These are phyloP conservation scores for Leucogyrophana mollusca DNA, from an alignment of 768 basidiomycete species.

Conservation along the genomic window DNA sequence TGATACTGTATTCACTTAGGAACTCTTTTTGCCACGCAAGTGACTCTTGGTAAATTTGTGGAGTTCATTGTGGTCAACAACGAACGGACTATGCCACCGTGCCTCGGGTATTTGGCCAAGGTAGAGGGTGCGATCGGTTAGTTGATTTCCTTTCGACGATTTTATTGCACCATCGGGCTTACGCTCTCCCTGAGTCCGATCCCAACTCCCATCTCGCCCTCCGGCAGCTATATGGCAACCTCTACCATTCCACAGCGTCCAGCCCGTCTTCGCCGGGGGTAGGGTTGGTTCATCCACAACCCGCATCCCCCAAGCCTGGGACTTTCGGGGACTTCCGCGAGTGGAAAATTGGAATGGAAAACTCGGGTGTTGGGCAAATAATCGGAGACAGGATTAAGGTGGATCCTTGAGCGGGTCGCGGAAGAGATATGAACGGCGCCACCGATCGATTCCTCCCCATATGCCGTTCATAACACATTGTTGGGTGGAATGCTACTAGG, in stretches of 20 bases:
- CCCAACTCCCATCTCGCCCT: neutral
- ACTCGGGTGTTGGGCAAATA: neutral
- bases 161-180: too few species aligned
- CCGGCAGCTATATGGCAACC: neutral
- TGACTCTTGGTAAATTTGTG: neutral
- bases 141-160: neutral
- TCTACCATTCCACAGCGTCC: neutral
- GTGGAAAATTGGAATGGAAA: neutral
- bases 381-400: neutral
- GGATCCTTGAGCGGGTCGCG: slow-evolving; percentile 3
- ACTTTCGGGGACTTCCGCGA: slow-evolving; percentile 3
- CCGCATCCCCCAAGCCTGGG: slow-evolving; percentile 1
- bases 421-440: too few species aligned
- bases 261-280: neutral
- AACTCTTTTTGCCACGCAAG: slow-evolving; percentile 3
- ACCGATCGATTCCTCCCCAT: too few species aligned
- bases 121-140: slow-evolving; percentile 6
- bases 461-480: too few species aligned
- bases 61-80: neutral
- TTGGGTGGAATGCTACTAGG: too few species aligned
- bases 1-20: too few species aligned
- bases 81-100: slow-evolving; percentile 1
- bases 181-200: neutral
- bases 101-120: slow-evolving; percentile 7
- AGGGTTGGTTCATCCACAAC: neutral